These are phyloP conservation scores for Sherardia arvensis DNA, from an alignment of 257 asterid species.

Conservation along the genomic window DNA sequence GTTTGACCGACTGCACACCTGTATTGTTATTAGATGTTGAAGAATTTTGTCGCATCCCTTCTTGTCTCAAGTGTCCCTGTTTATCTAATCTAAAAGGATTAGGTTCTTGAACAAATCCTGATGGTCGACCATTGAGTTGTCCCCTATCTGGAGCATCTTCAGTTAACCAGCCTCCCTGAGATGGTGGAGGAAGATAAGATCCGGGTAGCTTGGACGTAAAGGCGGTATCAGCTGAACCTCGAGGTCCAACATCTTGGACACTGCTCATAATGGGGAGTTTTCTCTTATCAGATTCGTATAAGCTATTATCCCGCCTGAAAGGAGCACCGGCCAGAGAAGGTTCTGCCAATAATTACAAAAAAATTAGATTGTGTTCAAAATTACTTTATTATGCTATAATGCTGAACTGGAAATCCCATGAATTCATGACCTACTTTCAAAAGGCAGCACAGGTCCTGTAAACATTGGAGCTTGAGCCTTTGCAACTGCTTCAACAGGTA, in stretches of 20 bases:
- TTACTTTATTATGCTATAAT: not conserved
- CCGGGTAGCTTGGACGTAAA: slow-evolving; percentile 52
- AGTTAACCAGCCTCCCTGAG: slow-evolving; percentile 62
- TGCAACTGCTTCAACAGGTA: slow-evolving; percentile 33
- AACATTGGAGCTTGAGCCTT: slow-evolving; percentile 41
- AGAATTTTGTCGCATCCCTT: slow-evolving; percentile 29
- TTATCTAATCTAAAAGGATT: slow-evolving; percentile 38
- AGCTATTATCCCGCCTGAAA: slow-evolving; percentile 47
- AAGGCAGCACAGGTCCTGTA: slow-evolving; percentile 36
- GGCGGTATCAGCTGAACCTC: slow-evolving; percentile 53
- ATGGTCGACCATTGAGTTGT: slow-evolving; percentile 26
- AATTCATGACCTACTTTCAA: slow-evolving; percentile 51
- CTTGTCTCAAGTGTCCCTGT: slow-evolving; percentile 25
- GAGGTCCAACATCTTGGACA: slow-evolving; percentile 32
- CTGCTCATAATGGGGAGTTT: slow-evolving; percentile 19
- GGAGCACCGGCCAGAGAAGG: slow-evolving; percentile 85
- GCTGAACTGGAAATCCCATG: slow-evolving; percentile 5
- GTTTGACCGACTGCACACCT: slow-evolving; percentile 24
- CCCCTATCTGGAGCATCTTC: slow-evolving; percentile 48
- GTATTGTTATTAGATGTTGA: slow-evolving; percentile 22
- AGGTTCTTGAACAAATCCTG: slow-evolving; percentile 33
- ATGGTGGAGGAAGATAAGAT: slow-evolving; percentile 32
- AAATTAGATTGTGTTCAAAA: not conserved
- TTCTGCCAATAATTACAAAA: slow-evolving; percentile 35
- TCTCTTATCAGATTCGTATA: slow-evolving; percentile 29